Base-by-base conservation (phyloP, 2,329 filamentous ascomycete species). In the Aspergillus chevalieri region DNA sequence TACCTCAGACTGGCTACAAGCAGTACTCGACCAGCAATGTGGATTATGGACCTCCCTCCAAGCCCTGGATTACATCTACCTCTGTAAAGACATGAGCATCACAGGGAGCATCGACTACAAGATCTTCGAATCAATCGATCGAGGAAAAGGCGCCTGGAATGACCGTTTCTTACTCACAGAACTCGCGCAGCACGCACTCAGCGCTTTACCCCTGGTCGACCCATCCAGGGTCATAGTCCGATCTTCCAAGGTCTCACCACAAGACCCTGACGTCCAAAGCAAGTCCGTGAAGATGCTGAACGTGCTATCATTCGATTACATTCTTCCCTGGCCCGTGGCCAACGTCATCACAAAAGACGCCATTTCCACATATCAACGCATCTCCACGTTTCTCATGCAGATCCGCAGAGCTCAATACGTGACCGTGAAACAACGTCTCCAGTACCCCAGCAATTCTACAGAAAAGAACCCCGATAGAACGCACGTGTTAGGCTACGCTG, bases 81-180 rank as follows among this genome's bases (percentile, higher is more conserved):
- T 95, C 19, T 86, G 87, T 68, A 81, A 80, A 14, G 84, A 96
- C 58, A 87, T 89, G 2, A 79, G 82, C 1, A 72, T 83, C 0
- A 80, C 85, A 1, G 79, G 85, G 43, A 68, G 73, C 0, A 85
- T 95, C 57, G 80, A 85, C 10, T 76, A 78, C 22, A 79, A 79
- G 10, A 67, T 96, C 1, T 95, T 95, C 62, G 80, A 84, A 48
- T 83, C 86, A 44, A 78, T 96, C 42, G 87, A 93, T 57, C 74
- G 67, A 44, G 70, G 71, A 10, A 68, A 76, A 72, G 63, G 67
- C 62, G 68, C 68, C 33, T 96, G 90, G 91, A 84, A 85, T 53
- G 89, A 96, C 65, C 81, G 84, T 17, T 95, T 92, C 61, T 78
- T 86, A 0, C 73, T 96, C 24, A 93, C 87, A 0, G 88, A 91